Evolutionary conservation across 108 stramenopile genomes (phyloP).

Genomic region (Nannochloropsis salina): DNA sequence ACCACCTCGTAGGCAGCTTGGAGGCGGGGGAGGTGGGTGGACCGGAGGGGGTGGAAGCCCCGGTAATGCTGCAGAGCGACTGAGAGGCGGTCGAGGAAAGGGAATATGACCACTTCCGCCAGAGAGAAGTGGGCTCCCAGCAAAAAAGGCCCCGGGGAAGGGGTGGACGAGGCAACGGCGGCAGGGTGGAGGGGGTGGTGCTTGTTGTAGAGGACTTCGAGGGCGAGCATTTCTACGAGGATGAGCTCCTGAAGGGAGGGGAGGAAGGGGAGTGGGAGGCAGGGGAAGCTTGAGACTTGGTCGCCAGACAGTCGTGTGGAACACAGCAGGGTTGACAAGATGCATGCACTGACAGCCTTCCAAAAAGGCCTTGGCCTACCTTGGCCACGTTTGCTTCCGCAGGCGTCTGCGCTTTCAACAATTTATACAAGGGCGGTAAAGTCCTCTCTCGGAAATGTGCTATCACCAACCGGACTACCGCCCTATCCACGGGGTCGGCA

Average conservation of each 20-base stretch:
- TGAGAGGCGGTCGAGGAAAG: background rate
- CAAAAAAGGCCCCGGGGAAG: background rate
- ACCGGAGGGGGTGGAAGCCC: background rate
- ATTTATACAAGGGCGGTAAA: background rate
- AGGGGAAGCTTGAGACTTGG: background rate
- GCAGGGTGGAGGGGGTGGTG: background rate
- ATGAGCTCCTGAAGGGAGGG: background rate
- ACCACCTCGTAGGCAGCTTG: background rate
- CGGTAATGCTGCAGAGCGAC: background rate
- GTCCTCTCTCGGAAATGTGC: background rate
- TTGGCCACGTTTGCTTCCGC: background rate
- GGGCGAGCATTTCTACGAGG: slow-evolving; percentile 14
- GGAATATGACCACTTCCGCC: background rate
- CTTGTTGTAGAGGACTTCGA: background rate
- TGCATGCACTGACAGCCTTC: background rate
- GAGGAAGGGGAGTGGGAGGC: background rate
- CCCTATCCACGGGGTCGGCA: background rate
- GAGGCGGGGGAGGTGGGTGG: background rate
- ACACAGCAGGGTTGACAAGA: no score
- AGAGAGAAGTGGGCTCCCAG: background rate
- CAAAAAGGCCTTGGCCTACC: background rate
- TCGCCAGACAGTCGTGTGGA: no score
- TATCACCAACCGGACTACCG: background rate
- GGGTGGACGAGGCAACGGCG: background rate
- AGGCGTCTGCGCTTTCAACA: background rate